Base-by-base conservation (phyloP, 768 basidiomycete species). In the Agaricus bisporus region DNA sequence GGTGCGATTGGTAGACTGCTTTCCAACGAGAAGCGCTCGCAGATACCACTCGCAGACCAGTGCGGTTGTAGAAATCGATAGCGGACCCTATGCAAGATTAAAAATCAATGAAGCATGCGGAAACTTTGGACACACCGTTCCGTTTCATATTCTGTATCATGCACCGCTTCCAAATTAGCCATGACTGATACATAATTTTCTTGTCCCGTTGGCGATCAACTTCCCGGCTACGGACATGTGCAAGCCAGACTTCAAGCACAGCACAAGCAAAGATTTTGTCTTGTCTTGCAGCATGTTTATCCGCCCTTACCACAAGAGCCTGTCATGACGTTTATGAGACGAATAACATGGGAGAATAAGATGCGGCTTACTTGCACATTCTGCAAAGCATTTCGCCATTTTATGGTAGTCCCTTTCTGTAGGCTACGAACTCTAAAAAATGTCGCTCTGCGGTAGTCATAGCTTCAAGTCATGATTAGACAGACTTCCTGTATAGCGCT, bases 301-400 rank as follows among this genome's bases (percentile, higher is more conserved):
- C 66, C 10, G 81, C 86, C 26, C 79, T 79, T 51, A 62, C 72
- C 60, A 83, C 79, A 64, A 82, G 67, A 17, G 56, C 63, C 89
- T 91, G 58, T 2, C 42, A 32, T 26, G 25, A 29, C 5, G 22
- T 12, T 44, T 48, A 12, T 22, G 38, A 5, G 15, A 22, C 7
- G n/a, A 11, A 46, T 7, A 10, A 38, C 32, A 9, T 20, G 3
- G 20, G n/a, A 39, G 9, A 11, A 22, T n/a, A 12, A 29, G 18
- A 25, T 22, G 7, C 10, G 29, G 52, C 67, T 51, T 53, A 69
- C 69, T 51, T 52, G 29, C n/a, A 60, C 51, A 7, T 48, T 36
- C 18, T 37, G 25, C 12, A 60, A 15, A 5, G 37, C 39, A 25
- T 35, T 26, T 32, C 20, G 46, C 59, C 59, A 60, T 52, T 25